A percentile compares a stretch with the other conserved stretches of the same genome.
Evolutionary conservation across 2,329 filamentous ascomycete species (phyloP).

Genomic region (Elsinoe necatrix): DNA sequence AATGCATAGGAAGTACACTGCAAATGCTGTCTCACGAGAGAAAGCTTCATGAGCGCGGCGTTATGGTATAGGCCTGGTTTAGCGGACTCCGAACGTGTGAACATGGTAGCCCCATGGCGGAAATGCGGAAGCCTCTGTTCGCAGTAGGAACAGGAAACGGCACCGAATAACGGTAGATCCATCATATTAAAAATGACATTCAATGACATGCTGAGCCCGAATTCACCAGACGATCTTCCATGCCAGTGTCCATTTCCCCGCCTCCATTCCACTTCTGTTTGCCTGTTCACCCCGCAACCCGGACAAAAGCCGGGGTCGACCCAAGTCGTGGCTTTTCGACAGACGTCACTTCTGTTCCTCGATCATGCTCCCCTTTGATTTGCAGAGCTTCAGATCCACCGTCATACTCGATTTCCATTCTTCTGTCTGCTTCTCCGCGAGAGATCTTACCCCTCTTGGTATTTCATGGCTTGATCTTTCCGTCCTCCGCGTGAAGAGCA

Average conservation of each 20-base stretch:
- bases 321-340: slow-evolving; percentile 1
- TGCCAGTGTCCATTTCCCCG: not conserved
- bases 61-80: slow-evolving; percentile 6
- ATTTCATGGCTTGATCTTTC: not conserved
- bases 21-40: not conserved
- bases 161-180: slow-evolving; percentile 2
- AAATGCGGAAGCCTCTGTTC: not conserved
- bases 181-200: slow-evolving; percentile 10
- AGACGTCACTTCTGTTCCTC: slow-evolving; percentile 8
- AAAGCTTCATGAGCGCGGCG: slow-evolving; percentile 7
- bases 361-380: not conserved
- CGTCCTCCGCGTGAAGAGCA: not conserved
- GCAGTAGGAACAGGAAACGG: not conserved
- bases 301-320: slow-evolving; percentile 6
- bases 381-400: slow-evolving; percentile 11
- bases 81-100: not conserved
- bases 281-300: slow-evolving; percentile 1
- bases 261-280: slow-evolving; percentile 5
- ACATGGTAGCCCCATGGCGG: not conserved
- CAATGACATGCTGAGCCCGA: slow-evolving; percentile 1
- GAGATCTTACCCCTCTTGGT: slow-evolving; percentile 10
- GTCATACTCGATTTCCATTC: not conserved
- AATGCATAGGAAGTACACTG: not conserved
- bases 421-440: not conserved
- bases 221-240: not conserved